These are phyloP conservation scores for Sordariomycetes sp. DNA, from an alignment of 2,329 filamentous ascomycete genomes.

Conservation along the genomic window DNA sequence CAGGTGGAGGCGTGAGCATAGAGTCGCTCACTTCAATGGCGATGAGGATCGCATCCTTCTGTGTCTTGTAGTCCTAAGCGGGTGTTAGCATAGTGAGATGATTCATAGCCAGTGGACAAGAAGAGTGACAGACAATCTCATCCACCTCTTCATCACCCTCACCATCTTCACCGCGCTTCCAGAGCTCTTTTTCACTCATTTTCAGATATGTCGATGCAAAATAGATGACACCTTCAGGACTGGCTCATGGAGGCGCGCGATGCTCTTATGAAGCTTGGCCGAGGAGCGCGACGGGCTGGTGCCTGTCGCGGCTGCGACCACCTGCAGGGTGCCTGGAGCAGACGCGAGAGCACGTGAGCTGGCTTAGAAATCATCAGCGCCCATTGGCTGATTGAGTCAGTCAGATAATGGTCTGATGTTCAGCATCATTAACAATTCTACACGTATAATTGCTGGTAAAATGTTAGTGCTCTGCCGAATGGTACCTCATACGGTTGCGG, in stretches of 20 bases:
- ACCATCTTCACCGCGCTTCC: constrained; percentile 26
- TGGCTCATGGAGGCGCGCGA: neutral
- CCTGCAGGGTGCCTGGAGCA: neutral
- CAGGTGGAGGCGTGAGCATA: constrained; percentile 62
- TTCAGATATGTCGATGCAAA: neutral
- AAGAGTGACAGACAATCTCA: constrained; percentile 36
- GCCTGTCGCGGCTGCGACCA: neutral
- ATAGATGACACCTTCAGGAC: neutral
- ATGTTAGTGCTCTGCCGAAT: neutral
- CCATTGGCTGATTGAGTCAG: neutral
- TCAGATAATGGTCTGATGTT: neutral
- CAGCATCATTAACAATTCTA: neutral
- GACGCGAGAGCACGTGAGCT: constrained; percentile 8
- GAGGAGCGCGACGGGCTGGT: neutral
- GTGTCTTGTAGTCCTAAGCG: constrained; percentile 66
- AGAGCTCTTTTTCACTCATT: constrained; percentile 2
- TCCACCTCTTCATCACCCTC: constrained; percentile 48
- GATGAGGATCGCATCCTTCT: constrained; percentile 97
- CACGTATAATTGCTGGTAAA: neutral
- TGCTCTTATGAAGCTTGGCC: neutral
- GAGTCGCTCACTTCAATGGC: constrained; percentile 84
- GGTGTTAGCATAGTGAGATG: neutral
- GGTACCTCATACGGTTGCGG: neutral
- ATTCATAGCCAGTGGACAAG: constrained; percentile 6
- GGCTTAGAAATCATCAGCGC: neutral